These are phyloP conservation scores for Bondarzewia mesenterica DNA, from an alignment of 1,284 basidiomycete genomes.

Conservation along the genomic window DNA sequence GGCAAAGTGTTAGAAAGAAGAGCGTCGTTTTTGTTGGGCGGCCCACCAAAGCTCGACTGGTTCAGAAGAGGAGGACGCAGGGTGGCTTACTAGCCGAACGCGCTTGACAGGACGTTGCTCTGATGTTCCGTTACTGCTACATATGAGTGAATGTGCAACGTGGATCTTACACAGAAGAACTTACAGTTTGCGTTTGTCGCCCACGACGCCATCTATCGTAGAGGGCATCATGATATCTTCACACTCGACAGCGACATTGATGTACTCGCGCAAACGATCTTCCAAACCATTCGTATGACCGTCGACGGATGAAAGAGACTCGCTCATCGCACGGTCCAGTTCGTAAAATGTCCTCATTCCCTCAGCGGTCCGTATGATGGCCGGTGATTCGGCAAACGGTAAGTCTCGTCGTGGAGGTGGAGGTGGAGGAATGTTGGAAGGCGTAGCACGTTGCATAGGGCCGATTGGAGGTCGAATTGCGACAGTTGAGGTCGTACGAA, in stretches of 20 bases:
- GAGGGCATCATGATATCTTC: slow-evolving; percentile 24
- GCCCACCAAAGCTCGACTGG: slow-evolving; percentile 63
- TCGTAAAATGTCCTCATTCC: slow-evolving; percentile 62
- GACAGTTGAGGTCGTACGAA: slow-evolving; percentile 13
- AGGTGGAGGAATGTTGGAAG: slow-evolving; percentile 20
- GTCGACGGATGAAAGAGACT: slow-evolving; percentile 9
- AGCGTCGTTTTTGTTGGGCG: slow-evolving; percentile 49
- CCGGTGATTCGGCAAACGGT: slow-evolving; percentile 57
- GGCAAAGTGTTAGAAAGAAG: slow-evolving; percentile 59
- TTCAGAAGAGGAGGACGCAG: not conserved
- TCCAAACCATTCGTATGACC: slow-evolving; percentile 15
- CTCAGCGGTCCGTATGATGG: slow-evolving; percentile 70
- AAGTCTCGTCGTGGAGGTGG: slow-evolving; percentile 25
- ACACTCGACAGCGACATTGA: slow-evolving; percentile 34
- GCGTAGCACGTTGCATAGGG: slow-evolving; percentile 11
- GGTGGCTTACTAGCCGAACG: slow-evolving; percentile 20
- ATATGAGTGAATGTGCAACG: slow-evolving; percentile 4
- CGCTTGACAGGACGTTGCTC: slow-evolving; percentile 38
- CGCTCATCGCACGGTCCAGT: slow-evolving; percentile 41
- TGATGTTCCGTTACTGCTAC: slow-evolving; percentile 27
- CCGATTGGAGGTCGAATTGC: slow-evolving; percentile 14
- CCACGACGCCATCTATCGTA: slow-evolving; percentile 33
- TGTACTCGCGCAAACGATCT: slow-evolving; percentile 33
- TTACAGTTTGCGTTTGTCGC: slow-evolving; percentile 59
- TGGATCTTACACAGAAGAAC: slow-evolving; percentile 16